Percentiles rank a stretch among this genome's conserved stretches.
Conservation (phyloP, 306 rosid species). For the Citrullus mucosospermus region DNA sequence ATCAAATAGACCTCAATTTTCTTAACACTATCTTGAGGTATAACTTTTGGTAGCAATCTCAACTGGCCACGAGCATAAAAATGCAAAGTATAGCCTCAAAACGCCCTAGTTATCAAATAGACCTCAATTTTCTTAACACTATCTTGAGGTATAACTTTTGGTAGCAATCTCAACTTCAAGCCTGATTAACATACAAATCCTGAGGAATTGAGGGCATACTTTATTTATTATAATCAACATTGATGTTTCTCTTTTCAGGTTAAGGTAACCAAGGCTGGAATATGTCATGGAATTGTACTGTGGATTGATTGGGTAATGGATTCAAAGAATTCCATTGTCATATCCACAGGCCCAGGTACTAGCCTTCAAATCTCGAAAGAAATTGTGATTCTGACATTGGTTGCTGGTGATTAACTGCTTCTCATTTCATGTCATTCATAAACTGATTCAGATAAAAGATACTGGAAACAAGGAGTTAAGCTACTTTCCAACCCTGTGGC, state of each 20-base stretch:
- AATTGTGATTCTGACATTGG: neutral
- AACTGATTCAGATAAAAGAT: slow-evolving; percentile 55
- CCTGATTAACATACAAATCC: neutral
- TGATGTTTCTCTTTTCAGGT: slow-evolving; percentile 32
- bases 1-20: neutral
- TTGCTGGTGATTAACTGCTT: neutral
- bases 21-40: neutral
- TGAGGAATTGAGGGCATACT: neutral
- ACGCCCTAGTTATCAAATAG: neutral
- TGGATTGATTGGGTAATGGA: slow-evolving; percentile 97
- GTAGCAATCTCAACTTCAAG: neutral
- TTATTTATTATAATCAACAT: neutral
- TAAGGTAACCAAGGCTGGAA: slow-evolving; percentile 42
- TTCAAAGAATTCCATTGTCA: slow-evolving; percentile 38
- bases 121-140: neutral
- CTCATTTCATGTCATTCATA: neutral
- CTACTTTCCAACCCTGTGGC: slow-evolving; percentile 59
- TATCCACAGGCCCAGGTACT: slow-evolving; percentile 86
- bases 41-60: neutral
- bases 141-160: neutral
- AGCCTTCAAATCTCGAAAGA: neutral
- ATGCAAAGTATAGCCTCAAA: neutral
- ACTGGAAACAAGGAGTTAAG: slow-evolving; percentile 94
- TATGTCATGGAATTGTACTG: slow-evolving; percentile 70
- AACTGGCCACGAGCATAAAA: neutral